A percentile compares a stretch with the other conserved stretches of the same genome.
Evolutionary conservation across 257 asterid species (phyloP).

Genomic region (Jacaranda copaia): DNA sequence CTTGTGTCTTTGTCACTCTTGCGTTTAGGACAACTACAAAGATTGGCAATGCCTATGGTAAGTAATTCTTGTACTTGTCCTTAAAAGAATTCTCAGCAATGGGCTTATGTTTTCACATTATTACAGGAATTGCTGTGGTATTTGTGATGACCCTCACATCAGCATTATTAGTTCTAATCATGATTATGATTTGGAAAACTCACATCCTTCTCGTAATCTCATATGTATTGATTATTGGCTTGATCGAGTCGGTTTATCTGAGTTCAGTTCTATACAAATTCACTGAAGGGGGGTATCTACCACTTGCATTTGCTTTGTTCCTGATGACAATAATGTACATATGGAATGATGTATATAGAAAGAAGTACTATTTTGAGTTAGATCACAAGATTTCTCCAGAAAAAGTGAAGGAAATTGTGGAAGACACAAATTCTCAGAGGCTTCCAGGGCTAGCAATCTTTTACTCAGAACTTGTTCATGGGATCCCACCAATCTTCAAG

Average conservation of each 20-base stretch:
- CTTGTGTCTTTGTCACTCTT: slow-evolving; percentile 54
- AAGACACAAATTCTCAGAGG: slow-evolving; percentile 30
- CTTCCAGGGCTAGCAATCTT: slow-evolving; percentile 66
- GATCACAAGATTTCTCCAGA: slow-evolving; percentile 56
- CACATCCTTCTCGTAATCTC: slow-evolving; percentile 40
- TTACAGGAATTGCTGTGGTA: slow-evolving; percentile 66
- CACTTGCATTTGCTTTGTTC: slow-evolving; percentile 50
- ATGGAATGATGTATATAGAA: slow-evolving; percentile 57
- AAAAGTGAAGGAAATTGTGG: slow-evolving; percentile 35
- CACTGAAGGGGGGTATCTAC: slow-evolving; percentile 61
- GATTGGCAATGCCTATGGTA: slow-evolving; percentile 72
- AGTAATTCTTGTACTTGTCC: not conserved
- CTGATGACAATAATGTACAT: slow-evolving; percentile 53
- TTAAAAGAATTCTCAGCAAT: not conserved
- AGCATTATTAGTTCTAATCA: slow-evolving; percentile 50
- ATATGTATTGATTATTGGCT: slow-evolving; percentile 44
- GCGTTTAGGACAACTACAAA: slow-evolving; percentile 49
- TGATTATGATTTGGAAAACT: slow-evolving; percentile 76
- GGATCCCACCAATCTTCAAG: slow-evolving; percentile 72
- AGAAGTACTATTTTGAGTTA: slow-evolving; percentile 56
- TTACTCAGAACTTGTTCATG: slow-evolving; percentile 68
- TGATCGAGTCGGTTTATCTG: slow-evolving; percentile 50
- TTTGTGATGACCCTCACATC: slow-evolving; percentile 66
- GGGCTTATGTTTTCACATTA: not conserved
- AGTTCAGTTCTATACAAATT: slow-evolving; percentile 66